Evolutionary conservation across 768 basidiomycete genomes (phyloP).

Genomic region (Dioszegia crocea): DNA sequence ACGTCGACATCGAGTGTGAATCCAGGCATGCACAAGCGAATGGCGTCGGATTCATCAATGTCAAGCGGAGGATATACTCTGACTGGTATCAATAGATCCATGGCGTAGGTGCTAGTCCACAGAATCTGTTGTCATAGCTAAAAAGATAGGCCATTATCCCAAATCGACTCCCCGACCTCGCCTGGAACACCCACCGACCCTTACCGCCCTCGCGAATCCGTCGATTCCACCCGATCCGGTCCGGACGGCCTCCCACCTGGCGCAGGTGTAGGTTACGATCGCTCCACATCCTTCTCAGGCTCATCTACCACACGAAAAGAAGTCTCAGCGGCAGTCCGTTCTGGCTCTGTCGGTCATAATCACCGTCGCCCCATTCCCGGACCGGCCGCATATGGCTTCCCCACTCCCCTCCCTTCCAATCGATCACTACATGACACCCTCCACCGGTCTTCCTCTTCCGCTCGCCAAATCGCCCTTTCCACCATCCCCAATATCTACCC

Average conservation of each 20-base stretch:
- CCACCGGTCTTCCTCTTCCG: constrained; percentile 28
- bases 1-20: constrained; percentile 8
- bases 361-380: neutral
- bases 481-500: constrained; percentile 83
- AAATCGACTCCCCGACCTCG: constrained; percentile 34
- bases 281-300: constrained; percentile 46
- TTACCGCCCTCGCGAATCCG: constrained; percentile 33
- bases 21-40: constrained; percentile 29
- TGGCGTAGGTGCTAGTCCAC: neutral
- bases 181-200: constrained; percentile 40
- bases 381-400: constrained; percentile 23
- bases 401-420: constrained; percentile 35
- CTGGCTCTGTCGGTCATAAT: constrained; percentile 37
- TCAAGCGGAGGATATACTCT: constrained; percentile 38
- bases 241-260: constrained; percentile 33
- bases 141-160: constrained; percentile 28
- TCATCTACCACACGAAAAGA: constrained; percentile 26
- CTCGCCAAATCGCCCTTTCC: constrained; percentile 51
- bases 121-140: neutral
- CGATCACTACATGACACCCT: constrained; percentile 32
- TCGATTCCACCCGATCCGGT: constrained; percentile 41
- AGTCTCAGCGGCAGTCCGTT: constrained; percentile 31
- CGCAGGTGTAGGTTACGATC: constrained; percentile 24
- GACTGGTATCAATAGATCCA: constrained; percentile 10
- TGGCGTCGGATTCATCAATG: constrained; percentile 42